phyloP scores from a whole-genome alignment of 2,329 filamentous ascomycete genomes.

The Cladophialophora carrionii region DNA sequence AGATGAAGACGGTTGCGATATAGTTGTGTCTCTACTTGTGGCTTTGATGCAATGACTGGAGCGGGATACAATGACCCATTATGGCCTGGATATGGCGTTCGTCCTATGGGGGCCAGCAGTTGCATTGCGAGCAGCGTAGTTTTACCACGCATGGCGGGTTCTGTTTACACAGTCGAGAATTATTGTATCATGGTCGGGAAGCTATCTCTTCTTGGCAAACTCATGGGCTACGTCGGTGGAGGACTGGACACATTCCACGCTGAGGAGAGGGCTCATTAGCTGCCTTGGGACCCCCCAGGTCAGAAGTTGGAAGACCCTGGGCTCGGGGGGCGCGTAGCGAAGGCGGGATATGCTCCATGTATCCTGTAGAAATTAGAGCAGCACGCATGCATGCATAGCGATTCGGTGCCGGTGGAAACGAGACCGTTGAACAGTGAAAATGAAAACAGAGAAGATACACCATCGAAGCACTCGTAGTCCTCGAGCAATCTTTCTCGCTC shows the following conservation, averaged over 20 bases:
- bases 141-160: constrained; percentile 10
- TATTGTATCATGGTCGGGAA: background rate
- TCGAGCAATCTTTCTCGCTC: background rate
- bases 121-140: constrained; percentile 16
- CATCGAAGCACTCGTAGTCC: background rate
- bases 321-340: background rate
- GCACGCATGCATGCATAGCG: constrained; percentile 4
- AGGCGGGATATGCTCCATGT: background rate
- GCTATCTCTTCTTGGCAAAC: constrained; percentile 18
- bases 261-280: background rate
- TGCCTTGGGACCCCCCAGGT: background rate
- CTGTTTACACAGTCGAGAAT: constrained; percentile 10
- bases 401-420: background rate
- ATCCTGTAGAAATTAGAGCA: constrained; percentile 5
- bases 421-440: background rate
- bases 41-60: constrained; percentile 14
- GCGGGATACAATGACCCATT: constrained; percentile 10
- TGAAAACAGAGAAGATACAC: constrained; percentile 6
- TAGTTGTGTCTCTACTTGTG: constrained; percentile 36
- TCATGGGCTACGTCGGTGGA: constrained; percentile 1
- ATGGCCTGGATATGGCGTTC: constrained; percentile 28
- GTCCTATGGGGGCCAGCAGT: constrained; percentile 14
- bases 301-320: background rate
- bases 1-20: constrained; percentile 55
- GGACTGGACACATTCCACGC: constrained; percentile 4